Evolutionary conservation across 441 rosid species (phyloP), one percentile per base, ranked within the genome.

Genomic region (Arabidopsis hybrid): DNA sequence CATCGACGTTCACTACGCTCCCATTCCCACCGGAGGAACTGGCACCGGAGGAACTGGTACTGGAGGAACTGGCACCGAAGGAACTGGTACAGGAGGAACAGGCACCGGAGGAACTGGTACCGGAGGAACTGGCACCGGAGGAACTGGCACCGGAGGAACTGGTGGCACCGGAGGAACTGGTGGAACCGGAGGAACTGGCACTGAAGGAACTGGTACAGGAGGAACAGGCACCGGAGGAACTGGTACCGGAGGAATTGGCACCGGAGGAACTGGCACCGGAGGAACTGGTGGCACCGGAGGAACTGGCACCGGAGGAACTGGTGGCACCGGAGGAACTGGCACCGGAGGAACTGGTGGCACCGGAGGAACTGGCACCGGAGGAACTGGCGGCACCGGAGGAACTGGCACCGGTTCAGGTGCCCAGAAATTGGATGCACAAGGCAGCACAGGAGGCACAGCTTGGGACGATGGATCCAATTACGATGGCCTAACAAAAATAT

Each of bases 381-480:
- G 46, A 7, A 17, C 46, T 0, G 71, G 70, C 0, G 69, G 60
- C 3, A 26, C 72, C 0, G 62, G 73, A 9, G 68, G 69, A 0
- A 56, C 61, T 0, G 69, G 46, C 1, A 0, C 71, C 0, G 71
- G 71, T 0, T 12, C 18, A 5, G 64, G 71, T 0, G 29, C 29
- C 29, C 32, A 75, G 1, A 75, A 68, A 10, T 1, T 43, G 78
- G 64, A 43, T 0, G 69, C 73, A 43, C 64, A 52, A 67, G 78
- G 78, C 8, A 74, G 78, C 5, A 35, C 32, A 5, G 74, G 69
- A 67, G 79, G 79, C 9, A 60, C 40, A 0, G 35, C 38, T 52
- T 75, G 79, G 79, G 69, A 75, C 59, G 79, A 75, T 2, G 79
- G 79, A 45, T 61, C 79, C 8, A 58, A 75, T 36, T 57, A 75